Evolutionary conservation across 192 early-diverging fungal genomes (phyloP), one percentile per base, ranked within the genome.

Genomic region (Linnemannia exigua): DNA sequence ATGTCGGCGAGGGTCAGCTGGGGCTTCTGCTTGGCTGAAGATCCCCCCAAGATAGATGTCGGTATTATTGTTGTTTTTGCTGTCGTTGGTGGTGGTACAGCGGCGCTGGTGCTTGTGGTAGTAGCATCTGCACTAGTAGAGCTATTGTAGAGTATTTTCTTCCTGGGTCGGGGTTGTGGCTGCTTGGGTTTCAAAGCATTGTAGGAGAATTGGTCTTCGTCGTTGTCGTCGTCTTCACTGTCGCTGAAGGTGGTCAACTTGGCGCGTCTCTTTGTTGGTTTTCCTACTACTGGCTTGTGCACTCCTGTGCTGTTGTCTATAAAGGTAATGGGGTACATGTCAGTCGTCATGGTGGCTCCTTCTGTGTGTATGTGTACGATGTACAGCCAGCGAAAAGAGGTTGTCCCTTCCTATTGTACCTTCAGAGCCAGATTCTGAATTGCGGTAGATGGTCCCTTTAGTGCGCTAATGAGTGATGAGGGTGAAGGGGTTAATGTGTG

Each of bases 111-210:
- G 8, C 33, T 38, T 3, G 41, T 46, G 46, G 5, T 28, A 46
- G 38, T 48, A 15, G 41, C 37, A 33, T 3, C 19, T 36, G 67
- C 4, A 69, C 46, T 28, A 0, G 54, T 3, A 19, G 71, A 12
- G 22, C 4, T 58, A 1, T 19, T 25, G 15, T 28, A 5, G 7
- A 54, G 35, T 8, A 19, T 17, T 63, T 76, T 82, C 52, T 81
- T 81, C n/a, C 58, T 70, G n/a, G 74, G 74, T 33, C 38, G 70
- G 7, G 80, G 74, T 51, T 72, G 52, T 25, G 63, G 70, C 41
- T 82, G 67, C 35, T 81, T 69, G 5, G 79, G 16, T 37, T 54
- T 80, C 38, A 68, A 44, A 44, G 66, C 9, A 36, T 3, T 44
- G 41, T 44, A 6, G 41, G 47, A 16, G n/a, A 25, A 15, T 35